phyloP scores from a whole-genome alignment of 768 basidiomycete genomes.

The Rhodotorula babjevae region DNA sequence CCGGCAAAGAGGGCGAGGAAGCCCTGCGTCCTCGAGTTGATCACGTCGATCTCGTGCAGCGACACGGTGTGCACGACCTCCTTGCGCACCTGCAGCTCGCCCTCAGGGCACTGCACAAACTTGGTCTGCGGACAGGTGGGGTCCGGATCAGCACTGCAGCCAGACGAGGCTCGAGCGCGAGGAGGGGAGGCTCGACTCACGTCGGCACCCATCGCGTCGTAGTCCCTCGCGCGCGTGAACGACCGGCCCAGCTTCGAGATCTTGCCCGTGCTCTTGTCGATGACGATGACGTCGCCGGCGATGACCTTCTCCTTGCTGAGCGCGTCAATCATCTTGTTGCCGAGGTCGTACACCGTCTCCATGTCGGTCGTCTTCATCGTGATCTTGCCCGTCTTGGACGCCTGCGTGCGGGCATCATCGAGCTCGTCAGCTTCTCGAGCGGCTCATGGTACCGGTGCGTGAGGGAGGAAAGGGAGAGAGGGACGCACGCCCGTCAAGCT shows the following conservation, averaged over 20 bases:
- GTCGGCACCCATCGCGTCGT: conserved; percentile 98
- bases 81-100: conserved; percentile 95
- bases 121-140: conserved; percentile 67
- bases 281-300: conserved; percentile 84
- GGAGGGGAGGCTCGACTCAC: conserved; percentile 53
- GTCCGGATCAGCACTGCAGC: too few relatives aligned
- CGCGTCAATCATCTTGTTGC: conserved; percentile 98
- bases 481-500: conserved; percentile 82
- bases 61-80: conserved; percentile 97
- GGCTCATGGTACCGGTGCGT: too few relatives aligned
- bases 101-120: conserved; percentile 96
- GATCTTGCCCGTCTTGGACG: conserved; percentile 93
- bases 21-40: conserved; percentile 96
- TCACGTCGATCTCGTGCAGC: conserved; percentile 97
- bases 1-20: conserved; percentile 75
- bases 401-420: conserved; percentile 53
- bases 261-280: conserved; percentile 96
- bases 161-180: too few relatives aligned
- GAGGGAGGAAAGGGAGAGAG: conserved; percentile 19
- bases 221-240: conserved; percentile 93
- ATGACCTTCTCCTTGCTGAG: conserved; percentile 94
- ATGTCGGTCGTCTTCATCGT: conserved; percentile 98
- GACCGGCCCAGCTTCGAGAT: conserved; percentile 93
- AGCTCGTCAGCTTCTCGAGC: not conserved
- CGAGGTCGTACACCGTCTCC: conserved; percentile 98